Conservation (phyloP, 306 rosid species). For the Lathyrus tuberosus region DNA sequence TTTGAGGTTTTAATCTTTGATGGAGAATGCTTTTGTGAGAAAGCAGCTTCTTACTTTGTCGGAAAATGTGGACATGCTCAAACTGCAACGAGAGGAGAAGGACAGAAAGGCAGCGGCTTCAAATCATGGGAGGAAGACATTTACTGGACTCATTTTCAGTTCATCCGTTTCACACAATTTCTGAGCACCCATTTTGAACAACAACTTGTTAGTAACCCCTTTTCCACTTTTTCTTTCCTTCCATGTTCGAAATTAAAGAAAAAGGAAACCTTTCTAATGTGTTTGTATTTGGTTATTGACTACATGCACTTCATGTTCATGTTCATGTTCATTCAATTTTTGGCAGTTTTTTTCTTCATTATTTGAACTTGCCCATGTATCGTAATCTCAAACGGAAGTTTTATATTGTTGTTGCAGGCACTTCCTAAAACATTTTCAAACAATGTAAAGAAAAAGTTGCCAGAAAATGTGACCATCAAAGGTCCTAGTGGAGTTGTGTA, state of each 20-base stretch:
- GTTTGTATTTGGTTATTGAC: not conserved
- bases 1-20: slow-evolving; percentile 71
- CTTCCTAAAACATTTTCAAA: slow-evolving; percentile 58
- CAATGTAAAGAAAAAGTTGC: slow-evolving; percentile 59
- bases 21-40: slow-evolving; percentile 63
- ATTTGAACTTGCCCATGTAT: slow-evolving; percentile 16
- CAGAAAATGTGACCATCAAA: slow-evolving; percentile 51
- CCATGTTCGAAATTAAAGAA: not conserved
- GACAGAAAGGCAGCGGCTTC: not conserved
- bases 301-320: slow-evolving; percentile 12
- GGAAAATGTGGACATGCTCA: slow-evolving; percentile 44
- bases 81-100: slow-evolving; percentile 34
- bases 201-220: slow-evolving; percentile 51
- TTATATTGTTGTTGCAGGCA: slow-evolving; percentile 49
- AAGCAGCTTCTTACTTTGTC: slow-evolving; percentile 62
- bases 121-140: slow-evolving; percentile 59
- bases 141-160: slow-evolving; percentile 66
- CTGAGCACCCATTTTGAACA: slow-evolving; percentile 48
- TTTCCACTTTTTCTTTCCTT: not conserved
- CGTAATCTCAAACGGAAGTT: not conserved
- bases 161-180: slow-evolving; percentile 49
- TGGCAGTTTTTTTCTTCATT: not conserved
- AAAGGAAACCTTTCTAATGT: not conserved
- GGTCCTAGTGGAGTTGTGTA: slow-evolving; percentile 72
- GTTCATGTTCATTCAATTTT: not conserved